Conservation (phyloP, 2,329 filamentous ascomycete genomes). For the Trichophyton rubrum region DNA sequence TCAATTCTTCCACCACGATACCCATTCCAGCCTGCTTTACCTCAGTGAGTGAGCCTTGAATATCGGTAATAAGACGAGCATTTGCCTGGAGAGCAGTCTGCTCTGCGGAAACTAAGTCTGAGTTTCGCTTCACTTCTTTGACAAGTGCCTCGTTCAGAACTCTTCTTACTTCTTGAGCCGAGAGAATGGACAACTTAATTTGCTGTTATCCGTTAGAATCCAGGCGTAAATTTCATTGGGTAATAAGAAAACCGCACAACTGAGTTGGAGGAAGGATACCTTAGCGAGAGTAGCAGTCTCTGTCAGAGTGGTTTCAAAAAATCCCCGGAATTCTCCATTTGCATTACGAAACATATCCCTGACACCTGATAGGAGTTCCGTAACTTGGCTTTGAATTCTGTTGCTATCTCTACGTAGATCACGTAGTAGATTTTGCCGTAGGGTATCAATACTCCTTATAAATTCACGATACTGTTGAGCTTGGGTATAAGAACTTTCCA, state of each 20-base stretch:
- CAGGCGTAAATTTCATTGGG: not conserved
- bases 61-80: conserved; percentile 19
- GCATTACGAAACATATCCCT: conserved; percentile 17
- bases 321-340: conserved; percentile 15
- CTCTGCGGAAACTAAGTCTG: conserved; percentile 20
- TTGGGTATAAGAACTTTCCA: conserved; percentile 22
- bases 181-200: conserved; percentile 6
- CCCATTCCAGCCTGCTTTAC: conserved; percentile 22
- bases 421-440: conserved; percentile 21
- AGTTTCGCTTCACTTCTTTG: conserved; percentile 19
- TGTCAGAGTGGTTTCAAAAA: conserved; percentile 8
- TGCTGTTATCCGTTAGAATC: conserved; percentile 18
- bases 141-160: conserved; percentile 8
- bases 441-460: conserved; percentile 18
- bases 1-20: conserved; percentile 20
- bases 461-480: conserved; percentile 25
- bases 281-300: conserved; percentile 8
- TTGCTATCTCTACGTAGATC: conserved; percentile 24
- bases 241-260: not conserved
- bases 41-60: conserved; percentile 24
- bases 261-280: conserved; percentile 8
- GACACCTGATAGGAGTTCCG: conserved; percentile 18
- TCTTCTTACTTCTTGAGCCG: conserved; percentile 14
- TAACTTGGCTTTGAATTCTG: conserved; percentile 17
- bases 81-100: conserved; percentile 19